A percentile compares a stretch with the other conserved stretches of the same genome.
Conservation (phyloP, 2,329 filamentous ascomycete genomes). For the Mariannaea sp. region DNA sequence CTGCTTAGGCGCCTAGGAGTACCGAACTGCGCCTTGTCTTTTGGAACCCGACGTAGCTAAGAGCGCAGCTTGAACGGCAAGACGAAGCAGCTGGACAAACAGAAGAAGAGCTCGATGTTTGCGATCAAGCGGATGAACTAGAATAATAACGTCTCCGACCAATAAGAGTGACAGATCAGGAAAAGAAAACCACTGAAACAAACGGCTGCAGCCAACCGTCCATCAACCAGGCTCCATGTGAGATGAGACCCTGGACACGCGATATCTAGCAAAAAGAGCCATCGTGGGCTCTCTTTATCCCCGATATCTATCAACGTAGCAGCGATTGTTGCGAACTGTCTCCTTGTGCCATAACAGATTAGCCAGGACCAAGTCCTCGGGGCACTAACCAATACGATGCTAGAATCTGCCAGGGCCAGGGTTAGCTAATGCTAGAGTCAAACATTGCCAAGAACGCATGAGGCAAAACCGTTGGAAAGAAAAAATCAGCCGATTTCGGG, state of each 20-base stretch:
- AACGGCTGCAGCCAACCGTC: constrained; percentile 1
- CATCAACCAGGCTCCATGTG: background rate
- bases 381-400: too few relatives aligned
- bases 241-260: too few relatives aligned
- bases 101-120: background rate
- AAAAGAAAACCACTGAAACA: too few relatives aligned
- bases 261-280: constrained; percentile 12
- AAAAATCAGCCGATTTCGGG: too few relatives aligned
- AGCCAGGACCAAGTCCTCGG: too few relatives aligned
- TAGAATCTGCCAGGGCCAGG: too few relatives aligned
- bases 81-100: constrained; percentile 16
- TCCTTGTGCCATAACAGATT: too few relatives aligned
- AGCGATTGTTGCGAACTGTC: too few relatives aligned
- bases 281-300: background rate
- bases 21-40: constrained; percentile 5
- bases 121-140: constrained; percentile 4
- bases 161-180: constrained; percentile 4
- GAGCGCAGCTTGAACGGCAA: constrained; percentile 6
- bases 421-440: too few relatives aligned
- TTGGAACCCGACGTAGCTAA: background rate
- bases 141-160: constrained; percentile 12
- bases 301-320: background rate
- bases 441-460: too few relatives aligned
- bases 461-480: too few relatives aligned
- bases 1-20: background rate